A percentile compares a stretch with the other conserved stretches of the same genome.
Conservation (phyloP, 305 asterid genomes). For the Fraxinus xanthoxyloides region DNA sequence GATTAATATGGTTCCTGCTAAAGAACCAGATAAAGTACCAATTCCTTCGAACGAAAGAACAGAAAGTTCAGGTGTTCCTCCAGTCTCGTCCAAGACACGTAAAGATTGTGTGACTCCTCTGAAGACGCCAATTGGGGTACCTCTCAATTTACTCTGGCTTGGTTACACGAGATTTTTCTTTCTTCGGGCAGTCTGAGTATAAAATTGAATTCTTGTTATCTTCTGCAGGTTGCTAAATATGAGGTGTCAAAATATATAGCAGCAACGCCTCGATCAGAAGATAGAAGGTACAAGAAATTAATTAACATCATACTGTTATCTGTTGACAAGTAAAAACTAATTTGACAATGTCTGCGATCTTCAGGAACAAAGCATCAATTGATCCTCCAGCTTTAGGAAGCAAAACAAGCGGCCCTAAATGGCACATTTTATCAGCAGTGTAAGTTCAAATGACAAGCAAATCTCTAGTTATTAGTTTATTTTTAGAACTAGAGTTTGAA, state of each 20-base stretch:
- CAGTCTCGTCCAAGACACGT: conserved; percentile 21
- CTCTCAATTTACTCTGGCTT: conserved; percentile 6
- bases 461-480: not conserved
- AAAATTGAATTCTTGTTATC: conserved; percentile 10
- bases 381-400: conserved; percentile 52
- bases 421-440: conserved; percentile 78
- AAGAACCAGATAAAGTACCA: conserved; percentile 37
- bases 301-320: not conserved
- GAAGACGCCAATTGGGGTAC: conserved; percentile 46
- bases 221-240: conserved; percentile 43
- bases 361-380: conserved; percentile 56
- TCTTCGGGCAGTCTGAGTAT: not conserved
- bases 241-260: conserved; percentile 36
- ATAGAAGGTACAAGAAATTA: conserved; percentile 43
- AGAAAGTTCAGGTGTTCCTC: conserved; percentile 30
- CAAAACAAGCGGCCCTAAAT: conserved; percentile 64
- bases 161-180: not conserved
- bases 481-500: not conserved
- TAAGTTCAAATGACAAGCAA: conserved; percentile 36
- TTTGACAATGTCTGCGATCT: conserved; percentile 2
- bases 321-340: not conserved
- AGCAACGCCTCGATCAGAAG: conserved; percentile 49
- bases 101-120: conserved; percentile 43
- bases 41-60: conserved; percentile 28
- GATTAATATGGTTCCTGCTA: conserved; percentile 39